Percentiles rank a stretch among this genome's conserved stretches.
Conservation (phyloP, 805 yeast genomes). For the Saccharomycopsis sp. region DNA sequence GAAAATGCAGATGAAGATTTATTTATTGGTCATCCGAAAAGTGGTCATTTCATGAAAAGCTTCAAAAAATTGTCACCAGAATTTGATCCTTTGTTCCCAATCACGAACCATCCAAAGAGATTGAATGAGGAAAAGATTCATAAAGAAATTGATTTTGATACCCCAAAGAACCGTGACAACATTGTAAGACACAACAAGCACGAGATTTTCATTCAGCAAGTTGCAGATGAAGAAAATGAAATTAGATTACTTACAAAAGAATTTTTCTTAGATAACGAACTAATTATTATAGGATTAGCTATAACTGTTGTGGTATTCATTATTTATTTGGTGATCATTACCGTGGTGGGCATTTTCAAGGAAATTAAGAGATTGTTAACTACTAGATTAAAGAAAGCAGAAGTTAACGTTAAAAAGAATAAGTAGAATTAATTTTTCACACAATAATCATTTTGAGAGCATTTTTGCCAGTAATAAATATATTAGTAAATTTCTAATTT, state of each 20-base stretch:
- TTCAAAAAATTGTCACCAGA: conserved; percentile 30
- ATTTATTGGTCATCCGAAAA: conserved; percentile 18
- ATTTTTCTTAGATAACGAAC: conserved; percentile 44
- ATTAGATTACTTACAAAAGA: conserved; percentile 36
- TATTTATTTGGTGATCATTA: conserved; percentile 5
- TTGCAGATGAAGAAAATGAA: conserved; percentile 32
- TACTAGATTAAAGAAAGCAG: neutral
- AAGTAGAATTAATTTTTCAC: neutral
- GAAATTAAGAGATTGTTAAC: neutral
- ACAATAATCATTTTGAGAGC: neutral
- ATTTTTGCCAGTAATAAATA: no score
- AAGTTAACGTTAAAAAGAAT: conserved; percentile 1
- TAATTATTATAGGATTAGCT: conserved; percentile 35
- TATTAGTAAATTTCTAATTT: no score
- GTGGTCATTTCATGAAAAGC: conserved; percentile 19
- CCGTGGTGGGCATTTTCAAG: neutral
- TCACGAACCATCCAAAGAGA: conserved; percentile 29
- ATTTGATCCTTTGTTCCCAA: conserved; percentile 24
- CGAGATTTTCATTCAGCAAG: conserved; percentile 47
- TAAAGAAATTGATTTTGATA: conserved; percentile 47
- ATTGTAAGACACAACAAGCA: conserved; percentile 24
- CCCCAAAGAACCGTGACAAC: conserved; percentile 41
- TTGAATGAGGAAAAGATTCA: conserved; percentile 30
- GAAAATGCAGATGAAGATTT: conserved; percentile 22
- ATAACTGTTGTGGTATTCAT: conserved; percentile 2